Evolutionary conservation across 2,329 filamentous ascomycete genomes (phyloP), one percentile per base, ranked within the genome.

Genomic region (Diplodia seriata): DNA sequence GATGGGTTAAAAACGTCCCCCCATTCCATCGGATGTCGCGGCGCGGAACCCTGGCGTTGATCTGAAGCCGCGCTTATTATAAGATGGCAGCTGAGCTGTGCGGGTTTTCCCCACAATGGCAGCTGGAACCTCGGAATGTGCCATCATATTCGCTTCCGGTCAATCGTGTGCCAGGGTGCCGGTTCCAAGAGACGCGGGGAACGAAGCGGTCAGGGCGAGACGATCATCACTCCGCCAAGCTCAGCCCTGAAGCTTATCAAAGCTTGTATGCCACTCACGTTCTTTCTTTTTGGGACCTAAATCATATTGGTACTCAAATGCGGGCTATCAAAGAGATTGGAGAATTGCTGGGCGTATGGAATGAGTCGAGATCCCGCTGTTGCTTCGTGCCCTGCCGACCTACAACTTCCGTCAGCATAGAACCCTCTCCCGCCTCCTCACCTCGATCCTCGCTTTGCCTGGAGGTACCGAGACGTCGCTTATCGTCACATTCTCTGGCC

Each of bases 401-500:
- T 11, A 36, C 33, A 11, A 8, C 33, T 36, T 36, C 33, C 11
- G 36, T 38, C 36, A 38, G 8, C 36, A 38, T 12, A 12, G 36
- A 38, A 38, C 11, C 36, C 11, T 38, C 36, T 38, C 11, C 36
- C 36, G 36, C 36, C 43, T 36, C 59, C 29, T 51, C 26, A 62
- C 59, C 59, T 61, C 57, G 4, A 67, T 56, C 56, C 38, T 29
- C 40, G 47, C 68, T 43, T 43, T 49, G 18, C 49, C 29, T 20
- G 51, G 40, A 11, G 64, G 68, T 33, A 49, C 50, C 26, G 47
- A 66, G n/a, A 69, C 47, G n/a, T 67, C 63, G 23, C 62, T 56
- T 3, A 67, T 36, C 18, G 9, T 7, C 40, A 31, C 59, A 49
- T 70, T 70, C 40, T 56, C 26, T 20, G 68, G 69, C 31, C 69